Evolutionary conservation across 2,329 filamentous ascomycete genomes (phyloP).

Genomic region (Zymoseptoria brevis): DNA sequence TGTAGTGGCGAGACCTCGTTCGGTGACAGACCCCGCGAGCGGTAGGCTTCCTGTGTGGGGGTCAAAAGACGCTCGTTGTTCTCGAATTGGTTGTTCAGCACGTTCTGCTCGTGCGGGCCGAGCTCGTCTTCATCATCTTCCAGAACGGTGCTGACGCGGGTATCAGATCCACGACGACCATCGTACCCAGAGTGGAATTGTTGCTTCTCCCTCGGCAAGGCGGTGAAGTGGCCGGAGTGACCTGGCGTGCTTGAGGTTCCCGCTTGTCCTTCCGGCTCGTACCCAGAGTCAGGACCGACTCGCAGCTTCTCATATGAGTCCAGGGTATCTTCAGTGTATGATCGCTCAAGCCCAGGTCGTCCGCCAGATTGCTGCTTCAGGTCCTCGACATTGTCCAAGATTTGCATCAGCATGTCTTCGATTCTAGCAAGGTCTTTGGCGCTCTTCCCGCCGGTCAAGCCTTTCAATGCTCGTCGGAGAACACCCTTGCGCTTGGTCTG

Average conservation of each 20-base stretch:
- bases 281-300: conserved; percentile 62
- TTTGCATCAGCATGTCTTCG: conserved; percentile 62
- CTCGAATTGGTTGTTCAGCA: conserved; percentile 49
- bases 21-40: conserved; percentile 28
- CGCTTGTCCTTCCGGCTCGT: conserved; percentile 74
- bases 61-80: conserved; percentile 55
- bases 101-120: conserved; percentile 46
- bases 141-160: conserved; percentile 88
- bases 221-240: conserved; percentile 62
- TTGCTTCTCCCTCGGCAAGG: conserved; percentile 26
- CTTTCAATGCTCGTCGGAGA: conserved; percentile 89
- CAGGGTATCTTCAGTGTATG: conserved; percentile 39
- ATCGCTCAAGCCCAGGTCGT: conserved; percentile 17
- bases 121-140: conserved; percentile 79
- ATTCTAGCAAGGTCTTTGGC: conserved; percentile 56
- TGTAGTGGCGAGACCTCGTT: conserved; percentile 49
- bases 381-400: conserved; percentile 82
- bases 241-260: conserved; percentile 67
- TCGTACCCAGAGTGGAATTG: conserved; percentile 45
- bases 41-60: conserved; percentile 47
- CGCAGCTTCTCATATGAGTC: conserved; percentile 64
- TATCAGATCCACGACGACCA: conserved; percentile 52
- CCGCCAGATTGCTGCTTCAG: conserved; percentile 34
- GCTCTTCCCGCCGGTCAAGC: conserved; percentile 71
- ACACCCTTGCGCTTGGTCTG: conserved; percentile 81